Conservation (phyloP, 495 filamentous ascomycete genomes). For the Xylaria telfairii region DNA sequence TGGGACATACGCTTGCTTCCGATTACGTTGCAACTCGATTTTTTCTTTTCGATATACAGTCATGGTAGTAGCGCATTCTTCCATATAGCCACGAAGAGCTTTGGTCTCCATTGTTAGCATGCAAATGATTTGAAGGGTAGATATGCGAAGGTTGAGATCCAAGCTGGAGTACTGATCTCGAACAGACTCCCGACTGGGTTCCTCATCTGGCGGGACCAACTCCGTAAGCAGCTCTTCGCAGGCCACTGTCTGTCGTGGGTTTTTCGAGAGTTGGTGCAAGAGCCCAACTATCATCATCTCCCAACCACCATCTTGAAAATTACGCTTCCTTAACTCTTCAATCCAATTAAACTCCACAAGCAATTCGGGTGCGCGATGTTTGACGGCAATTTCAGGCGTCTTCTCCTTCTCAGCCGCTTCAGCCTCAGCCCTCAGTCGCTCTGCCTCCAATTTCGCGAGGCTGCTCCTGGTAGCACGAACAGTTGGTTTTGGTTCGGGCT, state of each 20-base stretch:
- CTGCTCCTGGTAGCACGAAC: conserved; percentile 83
- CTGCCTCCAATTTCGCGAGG: conserved; percentile 78
- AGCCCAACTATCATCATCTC: conserved; percentile 87
- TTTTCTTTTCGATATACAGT: conserved; percentile 92
- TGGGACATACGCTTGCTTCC: conserved; percentile 78
- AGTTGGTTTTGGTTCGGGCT: conserved; percentile 67
- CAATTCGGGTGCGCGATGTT: conserved; percentile 83
- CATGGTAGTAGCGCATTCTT: conserved; percentile 90
- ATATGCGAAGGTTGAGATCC: conserved; percentile 81
- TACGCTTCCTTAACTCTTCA: conserved; percentile 77
- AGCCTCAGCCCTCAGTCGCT: conserved; percentile 62
- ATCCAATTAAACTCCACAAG: conserved; percentile 79
- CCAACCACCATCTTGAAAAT: conserved; percentile 93
- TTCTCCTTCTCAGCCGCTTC: conserved; percentile 53
- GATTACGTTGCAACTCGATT: conserved; percentile 84
- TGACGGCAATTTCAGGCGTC: conserved; percentile 48
- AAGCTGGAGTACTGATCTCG: conserved; percentile 71
- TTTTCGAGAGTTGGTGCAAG: conserved; percentile 80
- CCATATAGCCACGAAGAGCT: conserved; percentile 83
- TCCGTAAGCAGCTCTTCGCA: conserved; percentile 81
- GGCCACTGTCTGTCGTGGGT: conserved; percentile 66
- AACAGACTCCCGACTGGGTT: conserved; percentile 76
- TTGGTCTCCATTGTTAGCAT: conserved; percentile 87
- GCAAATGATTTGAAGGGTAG: conserved; percentile 83
- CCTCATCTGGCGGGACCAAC: conserved; percentile 76